Evolutionary conservation across 108 stramenopile genomes (phyloP).

Genomic region (Fragilariopsis cylindrus): DNA sequence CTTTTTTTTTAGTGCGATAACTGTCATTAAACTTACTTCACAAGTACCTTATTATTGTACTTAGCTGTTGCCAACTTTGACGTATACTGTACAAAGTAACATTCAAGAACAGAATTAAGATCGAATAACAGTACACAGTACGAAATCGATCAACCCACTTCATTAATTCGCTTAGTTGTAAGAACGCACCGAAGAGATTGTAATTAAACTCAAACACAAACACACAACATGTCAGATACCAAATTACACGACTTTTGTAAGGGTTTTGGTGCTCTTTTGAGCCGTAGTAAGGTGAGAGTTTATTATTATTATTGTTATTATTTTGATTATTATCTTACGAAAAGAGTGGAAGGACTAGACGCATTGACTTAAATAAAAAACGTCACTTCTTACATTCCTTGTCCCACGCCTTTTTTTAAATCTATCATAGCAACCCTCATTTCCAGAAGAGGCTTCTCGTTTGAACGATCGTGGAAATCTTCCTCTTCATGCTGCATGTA

Average conservation of each 20-base stretch:
- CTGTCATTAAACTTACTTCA: no score
- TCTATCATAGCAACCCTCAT: conserved; percentile 65
- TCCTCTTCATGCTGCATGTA: conserved; percentile 85
- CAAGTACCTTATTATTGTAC: no score
- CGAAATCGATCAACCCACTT: no score
- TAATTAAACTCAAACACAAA: neutral
- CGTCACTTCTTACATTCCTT: no score
- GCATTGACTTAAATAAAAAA: no score
- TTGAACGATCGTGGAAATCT: conserved; percentile 89
- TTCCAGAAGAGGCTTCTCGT: conserved; percentile 85
- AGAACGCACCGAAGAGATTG: neutral
- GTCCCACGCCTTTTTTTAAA: no score
- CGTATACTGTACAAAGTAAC: no score
- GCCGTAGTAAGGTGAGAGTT: conserved; percentile 77
- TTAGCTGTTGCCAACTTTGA: no score
- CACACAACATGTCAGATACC: conserved; percentile 70
- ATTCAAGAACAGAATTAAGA: no score
- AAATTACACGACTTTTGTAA: conserved; percentile 88
- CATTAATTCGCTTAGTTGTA: no score
- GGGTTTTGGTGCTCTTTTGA: conserved; percentile 85
- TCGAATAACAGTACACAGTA: no score
- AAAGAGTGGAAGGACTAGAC: neutral
- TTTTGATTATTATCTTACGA: neutral
- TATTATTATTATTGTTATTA: neutral
- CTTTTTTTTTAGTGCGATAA: no score